Evolutionary conservation across 805 yeast species (phyloP), one percentile per base, ranked within the genome.

Genomic region (Candida fluviatilis): DNA sequence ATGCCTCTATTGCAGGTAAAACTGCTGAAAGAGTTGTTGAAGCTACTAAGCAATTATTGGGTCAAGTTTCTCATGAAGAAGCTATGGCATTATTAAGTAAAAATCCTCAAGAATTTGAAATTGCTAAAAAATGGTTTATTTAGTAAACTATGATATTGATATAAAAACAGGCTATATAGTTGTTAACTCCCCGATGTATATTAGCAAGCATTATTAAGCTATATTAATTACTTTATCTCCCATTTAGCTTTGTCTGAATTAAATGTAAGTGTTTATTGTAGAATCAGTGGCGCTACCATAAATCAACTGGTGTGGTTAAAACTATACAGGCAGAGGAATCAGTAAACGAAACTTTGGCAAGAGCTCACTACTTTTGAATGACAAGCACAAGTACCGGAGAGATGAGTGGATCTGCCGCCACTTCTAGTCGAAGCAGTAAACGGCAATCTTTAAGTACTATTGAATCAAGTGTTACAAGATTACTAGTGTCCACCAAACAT

Each of bases 401-500:
- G 10, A 10, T 21, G 10, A 10, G 24, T 21, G 24, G 8, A 7
- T 15, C 37, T 27, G 21, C 30, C 21, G 17, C 37, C 2, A 4
- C 25, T 13, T 31, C 17, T 14, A 33, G 28, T 23, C 27, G 35
- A 7, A 21, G 35, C 14, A 31, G 43, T 14, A 52, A 51, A 38
- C 39, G 57, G 25, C 46, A 46, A 8, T 62, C 70, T 1, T 48
- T 64, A 46, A 55, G 54, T 39, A 77, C 90, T 7, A 81, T 83
- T 36, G 95, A 87, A 54, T 77, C 89, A 34, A 76, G 90, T 50
- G 85, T 84, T 32, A 78, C 95, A 14, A 63, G 88, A 43, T 70
- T 91, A 18, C 70, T 93, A 32, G 90, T 90, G 26, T 84, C 95
- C 1, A 89, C 98, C 0, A 91, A 91, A 52, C 89, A 86, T 41